Evolutionary conservation across 2,329 filamentous ascomycete genomes (phyloP).

Genomic region (Fusarium buxicola): DNA sequence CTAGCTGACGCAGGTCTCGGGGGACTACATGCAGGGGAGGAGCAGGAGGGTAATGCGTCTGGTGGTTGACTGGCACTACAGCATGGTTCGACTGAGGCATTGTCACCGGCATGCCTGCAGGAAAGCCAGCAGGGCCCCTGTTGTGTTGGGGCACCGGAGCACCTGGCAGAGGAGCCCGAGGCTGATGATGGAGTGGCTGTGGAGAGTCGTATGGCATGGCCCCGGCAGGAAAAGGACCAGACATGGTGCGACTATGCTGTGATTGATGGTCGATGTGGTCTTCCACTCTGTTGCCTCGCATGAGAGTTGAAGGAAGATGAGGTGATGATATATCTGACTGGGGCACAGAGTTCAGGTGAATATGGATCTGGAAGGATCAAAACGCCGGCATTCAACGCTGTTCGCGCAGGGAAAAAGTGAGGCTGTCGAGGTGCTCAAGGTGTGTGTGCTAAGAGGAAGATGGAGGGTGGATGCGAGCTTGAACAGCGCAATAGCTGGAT

Average conservation of each 20-base stretch:
- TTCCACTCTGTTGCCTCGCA: slow-evolving; percentile 6
- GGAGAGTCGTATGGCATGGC: slow-evolving; percentile 22
- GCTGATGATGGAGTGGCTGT: slow-evolving; percentile 16
- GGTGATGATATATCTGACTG: slow-evolving; percentile 35
- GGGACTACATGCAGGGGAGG: slow-evolving; percentile 28
- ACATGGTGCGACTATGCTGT: slow-evolving; percentile 26
- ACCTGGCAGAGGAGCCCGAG: slow-evolving; percentile 9
- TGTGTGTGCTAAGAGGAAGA: slow-evolving; percentile 28
- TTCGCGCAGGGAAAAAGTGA: slow-evolving; percentile 27
- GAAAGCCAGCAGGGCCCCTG: slow-evolving; percentile 11
- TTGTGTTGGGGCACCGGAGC: slow-evolving; percentile 11
- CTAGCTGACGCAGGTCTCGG: slow-evolving; percentile 31
- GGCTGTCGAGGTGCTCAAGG: slow-evolving; percentile 34
- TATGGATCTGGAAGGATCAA: not conserved
- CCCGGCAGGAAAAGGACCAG: slow-evolving; percentile 9
- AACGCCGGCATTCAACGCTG: not conserved
- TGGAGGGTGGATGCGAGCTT: slow-evolving; percentile 32
- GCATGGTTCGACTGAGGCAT: slow-evolving; percentile 2
- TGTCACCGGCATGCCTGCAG: not conserved
- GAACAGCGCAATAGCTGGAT: slow-evolving; percentile 6
- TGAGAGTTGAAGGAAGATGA: slow-evolving; percentile 18
- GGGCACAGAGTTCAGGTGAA: slow-evolving; percentile 1
- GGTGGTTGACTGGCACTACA: slow-evolving; percentile 13
- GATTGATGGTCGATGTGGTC: slow-evolving; percentile 9
- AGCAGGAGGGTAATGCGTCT: slow-evolving; percentile 21